Base-by-base conservation (phyloP, 2,329 filamentous ascomycete species). In the Exutisphaerella laricina region DNA sequence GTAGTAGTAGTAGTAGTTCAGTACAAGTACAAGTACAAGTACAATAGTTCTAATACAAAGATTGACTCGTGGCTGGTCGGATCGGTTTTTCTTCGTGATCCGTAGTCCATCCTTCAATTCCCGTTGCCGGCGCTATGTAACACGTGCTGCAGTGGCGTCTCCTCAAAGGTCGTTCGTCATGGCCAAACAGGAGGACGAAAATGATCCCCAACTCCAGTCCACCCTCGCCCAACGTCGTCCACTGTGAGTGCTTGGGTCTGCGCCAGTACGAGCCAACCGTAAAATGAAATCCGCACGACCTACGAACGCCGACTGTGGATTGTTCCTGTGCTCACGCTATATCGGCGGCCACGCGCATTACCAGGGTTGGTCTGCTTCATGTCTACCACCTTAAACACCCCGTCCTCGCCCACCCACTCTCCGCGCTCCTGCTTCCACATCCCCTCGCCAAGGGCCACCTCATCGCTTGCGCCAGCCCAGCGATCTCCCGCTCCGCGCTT, bases 371-470 rank as follows among this genome's bases (percentile, higher is more conserved):
- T 44, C 43, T 21, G 12, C 23, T 39, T 49, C 46, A 62, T 60
- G 58, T 60, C 58, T 45, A 51, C 58, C 39, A 37, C 41, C 41
- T 21, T 60, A 50, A 57, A 54, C 32, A 54, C 55, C 28, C 61
- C 60, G 35, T 54, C 55, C 30, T 61, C 59, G 6, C 58, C 58
- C 31, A 54, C 54, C 43, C 49, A 55, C 32, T 60, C 58, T 28
- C 58, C 58, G n/a, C 50, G 46, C 44, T 39, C 48, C 39, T 42
- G 48, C 29, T 58, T 50, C 48, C 50, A 53, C 50, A 36, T 43
- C 35, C 37, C 48, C 20, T 45, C 37, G 17, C 39, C 39, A 12
- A 39, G 41, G 21, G 18, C 41, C 41, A n/a, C n/a, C n/a, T n/a
- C n/a, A n/a, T 23, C 43, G 23, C 33, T 34, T 36, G 30, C 22